phyloP scores from a whole-genome alignment of 2,329 filamentous ascomycete species.

The Drechslerella coelobrocha region DNA sequence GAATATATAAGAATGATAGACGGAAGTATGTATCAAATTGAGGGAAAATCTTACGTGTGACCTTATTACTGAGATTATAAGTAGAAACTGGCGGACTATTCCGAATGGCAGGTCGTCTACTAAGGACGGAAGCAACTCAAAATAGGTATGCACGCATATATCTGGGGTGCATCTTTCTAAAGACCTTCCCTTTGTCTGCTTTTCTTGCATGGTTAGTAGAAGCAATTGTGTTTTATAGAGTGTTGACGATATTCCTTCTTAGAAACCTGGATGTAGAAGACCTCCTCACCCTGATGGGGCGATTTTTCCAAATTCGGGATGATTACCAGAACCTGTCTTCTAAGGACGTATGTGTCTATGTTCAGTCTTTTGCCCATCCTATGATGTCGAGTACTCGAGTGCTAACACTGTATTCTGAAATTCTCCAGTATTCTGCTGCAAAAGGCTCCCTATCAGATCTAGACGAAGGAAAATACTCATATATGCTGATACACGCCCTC shows the following conservation, averaged over 20 bases:
- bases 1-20: slow-evolving; percentile 30
- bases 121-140: slow-evolving; percentile 4
- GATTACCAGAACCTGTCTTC: slow-evolving; percentile 11
- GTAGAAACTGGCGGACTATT: slow-evolving; percentile 10
- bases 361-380: neutral
- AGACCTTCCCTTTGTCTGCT: too few species aligned
- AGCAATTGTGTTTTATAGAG: neutral
- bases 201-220: too few species aligned
- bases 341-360: neutral
- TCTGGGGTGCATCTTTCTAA: neutral
- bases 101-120: slow-evolving; percentile 7
- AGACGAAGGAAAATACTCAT: too few species aligned
- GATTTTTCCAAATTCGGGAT: slow-evolving; percentile 16
- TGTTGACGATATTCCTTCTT: neutral
- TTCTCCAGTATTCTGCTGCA: too few species aligned
- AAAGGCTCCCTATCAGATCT: too few species aligned
- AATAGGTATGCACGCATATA: neutral
- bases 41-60: too few species aligned
- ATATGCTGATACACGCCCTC: neutral
- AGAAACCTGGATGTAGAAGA: neutral
- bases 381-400: neutral
- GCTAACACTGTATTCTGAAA: too few species aligned
- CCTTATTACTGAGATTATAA: too few species aligned
- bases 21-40: slow-evolving; percentile 5
- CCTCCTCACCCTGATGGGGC: slow-evolving; percentile 13